Conservation (phyloP, 2,329 filamentous ascomycete species). For the Clonostachys sp. region DNA sequence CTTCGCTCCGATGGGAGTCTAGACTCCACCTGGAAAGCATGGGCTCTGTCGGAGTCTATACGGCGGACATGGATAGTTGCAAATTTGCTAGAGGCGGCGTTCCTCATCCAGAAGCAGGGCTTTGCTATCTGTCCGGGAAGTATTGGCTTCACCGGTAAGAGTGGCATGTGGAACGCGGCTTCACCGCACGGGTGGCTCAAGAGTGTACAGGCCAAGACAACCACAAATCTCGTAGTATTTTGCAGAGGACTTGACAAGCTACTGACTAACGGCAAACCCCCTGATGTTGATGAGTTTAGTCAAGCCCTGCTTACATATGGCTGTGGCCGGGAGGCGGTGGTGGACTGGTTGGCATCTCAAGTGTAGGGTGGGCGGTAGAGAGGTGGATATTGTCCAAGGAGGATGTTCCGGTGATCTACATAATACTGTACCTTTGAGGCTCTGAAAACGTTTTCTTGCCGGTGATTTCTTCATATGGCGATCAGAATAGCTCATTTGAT, state of each 20-base stretch:
- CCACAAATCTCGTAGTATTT: background rate
- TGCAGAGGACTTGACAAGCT: conserved; percentile 1
- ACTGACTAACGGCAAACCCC: background rate
- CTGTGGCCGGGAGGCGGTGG: background rate
- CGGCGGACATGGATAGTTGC: conserved; percentile 12
- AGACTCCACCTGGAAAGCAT: conserved; percentile 10
- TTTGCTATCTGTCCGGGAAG: conserved; percentile 9
- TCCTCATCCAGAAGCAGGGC: conserved; percentile 7
- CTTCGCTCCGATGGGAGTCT: background rate
- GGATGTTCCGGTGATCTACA: no score
- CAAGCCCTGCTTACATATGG: conserved; percentile 2
- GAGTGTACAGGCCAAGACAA: background rate
- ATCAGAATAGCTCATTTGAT: no score
- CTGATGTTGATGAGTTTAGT: conserved; percentile 1
- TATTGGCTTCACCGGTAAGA: conserved; percentile 10
- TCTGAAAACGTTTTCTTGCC: no score
- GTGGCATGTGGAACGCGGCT: conserved; percentile 12
- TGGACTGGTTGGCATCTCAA: conserved; percentile 1
- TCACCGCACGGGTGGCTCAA: conserved; percentile 4
- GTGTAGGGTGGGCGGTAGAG: no score
- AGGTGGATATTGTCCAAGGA: no score
- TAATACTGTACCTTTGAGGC: no score
- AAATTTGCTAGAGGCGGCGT: conserved; percentile 5
- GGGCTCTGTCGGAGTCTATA: conserved; percentile 14
- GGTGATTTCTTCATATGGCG: no score